Evolutionary conservation across 352 stramenopile genomes (phyloP).

Genomic region (Aphanomyces stellatus): DNA sequence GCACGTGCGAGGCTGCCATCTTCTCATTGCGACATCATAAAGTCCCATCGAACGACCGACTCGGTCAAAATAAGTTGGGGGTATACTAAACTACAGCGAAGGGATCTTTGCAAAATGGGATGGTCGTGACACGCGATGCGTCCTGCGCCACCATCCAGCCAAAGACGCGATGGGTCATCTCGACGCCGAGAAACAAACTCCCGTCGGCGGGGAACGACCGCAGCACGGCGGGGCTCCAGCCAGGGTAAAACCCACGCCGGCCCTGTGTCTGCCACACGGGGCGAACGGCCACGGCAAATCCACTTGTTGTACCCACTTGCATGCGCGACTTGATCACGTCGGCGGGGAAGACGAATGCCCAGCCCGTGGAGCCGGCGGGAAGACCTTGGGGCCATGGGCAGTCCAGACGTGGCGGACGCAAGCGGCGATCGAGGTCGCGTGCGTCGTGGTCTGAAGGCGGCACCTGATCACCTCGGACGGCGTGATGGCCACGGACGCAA

Average conservation of each 20-base stretch:
- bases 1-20: too few species aligned
- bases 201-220: conserved; percentile 81
- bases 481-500: conserved; percentile 81
- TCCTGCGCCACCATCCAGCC: too few species aligned
- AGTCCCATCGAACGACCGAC: too few species aligned
- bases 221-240: conserved; percentile 75
- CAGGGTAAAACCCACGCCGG: conserved; percentile 67
- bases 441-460: conserved; percentile 70
- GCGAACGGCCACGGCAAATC: conserved; percentile 35
- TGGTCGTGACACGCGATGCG: too few species aligned
- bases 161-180: conserved; percentile 80
- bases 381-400: conserved; percentile 55
- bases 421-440: conserved; percentile 56
- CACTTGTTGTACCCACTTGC: conserved; percentile 32
- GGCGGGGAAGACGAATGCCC: conserved; percentile 78
- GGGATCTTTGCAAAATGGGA: too few species aligned
- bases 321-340: conserved; percentile 81
- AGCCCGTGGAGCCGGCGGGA: conserved; percentile 66
- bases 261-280: conserved; percentile 58
- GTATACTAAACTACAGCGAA: too few species aligned
- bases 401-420: conserved; percentile 67
- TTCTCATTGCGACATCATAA: too few species aligned
- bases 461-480: conserved; percentile 78
- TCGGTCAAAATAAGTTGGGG: too few species aligned
- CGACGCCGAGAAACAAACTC: conserved; percentile 82